Evolutionary conservation across 768 basidiomycete species (phyloP).

Genomic region (Amanita rubescens): DNA sequence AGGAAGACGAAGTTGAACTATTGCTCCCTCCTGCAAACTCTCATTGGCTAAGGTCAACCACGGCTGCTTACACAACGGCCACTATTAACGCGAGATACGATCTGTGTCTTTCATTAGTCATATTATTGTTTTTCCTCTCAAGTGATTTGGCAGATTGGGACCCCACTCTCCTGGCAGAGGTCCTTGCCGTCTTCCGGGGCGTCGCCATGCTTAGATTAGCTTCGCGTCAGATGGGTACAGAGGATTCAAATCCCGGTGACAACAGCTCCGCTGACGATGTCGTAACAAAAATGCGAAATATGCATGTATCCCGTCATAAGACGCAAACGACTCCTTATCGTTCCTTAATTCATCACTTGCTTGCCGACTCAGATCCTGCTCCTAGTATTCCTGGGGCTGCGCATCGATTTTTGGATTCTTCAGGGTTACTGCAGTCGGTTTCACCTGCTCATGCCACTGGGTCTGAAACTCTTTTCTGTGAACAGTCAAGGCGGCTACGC

Average conservation of each 20-base stretch:
- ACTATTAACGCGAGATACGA: slow-evolving; percentile 72
- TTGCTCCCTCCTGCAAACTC: slow-evolving; percentile 47
- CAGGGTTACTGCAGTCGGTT: slow-evolving; percentile 59
- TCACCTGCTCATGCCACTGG: slow-evolving; percentile 61
- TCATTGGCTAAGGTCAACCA: slow-evolving; percentile 55
- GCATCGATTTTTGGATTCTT: slow-evolving; percentile 63
- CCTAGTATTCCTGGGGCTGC: slow-evolving; percentile 50
- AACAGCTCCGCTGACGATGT: slow-evolving; percentile 50
- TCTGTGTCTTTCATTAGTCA: slow-evolving; percentile 56
- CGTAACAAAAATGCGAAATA: slow-evolving; percentile 57
- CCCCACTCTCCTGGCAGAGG: slow-evolving; percentile 57
- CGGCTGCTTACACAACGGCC: slow-evolving; percentile 53
- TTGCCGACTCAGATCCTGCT: slow-evolving; percentile 43
- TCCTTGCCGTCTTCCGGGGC: slow-evolving; percentile 77
- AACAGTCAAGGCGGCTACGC: slow-evolving; percentile 56
- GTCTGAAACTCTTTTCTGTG: slow-evolving; percentile 67
- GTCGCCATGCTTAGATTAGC: slow-evolving; percentile 63
- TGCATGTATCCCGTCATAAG: slow-evolving; percentile 57
- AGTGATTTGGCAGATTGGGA: slow-evolving; percentile 60
- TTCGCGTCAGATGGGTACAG: slow-evolving; percentile 45
- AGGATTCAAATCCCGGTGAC: slow-evolving; percentile 11
- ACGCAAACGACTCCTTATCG: slow-evolving; percentile 42
- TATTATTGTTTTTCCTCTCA: slow-evolving; percentile 63
- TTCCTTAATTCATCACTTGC: slow-evolving; percentile 57
- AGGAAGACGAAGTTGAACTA: slow-evolving; percentile 63